Base-by-base conservation (phyloP, 768 basidiomycete species). In the Symmetrospora coprosmae region DNA sequence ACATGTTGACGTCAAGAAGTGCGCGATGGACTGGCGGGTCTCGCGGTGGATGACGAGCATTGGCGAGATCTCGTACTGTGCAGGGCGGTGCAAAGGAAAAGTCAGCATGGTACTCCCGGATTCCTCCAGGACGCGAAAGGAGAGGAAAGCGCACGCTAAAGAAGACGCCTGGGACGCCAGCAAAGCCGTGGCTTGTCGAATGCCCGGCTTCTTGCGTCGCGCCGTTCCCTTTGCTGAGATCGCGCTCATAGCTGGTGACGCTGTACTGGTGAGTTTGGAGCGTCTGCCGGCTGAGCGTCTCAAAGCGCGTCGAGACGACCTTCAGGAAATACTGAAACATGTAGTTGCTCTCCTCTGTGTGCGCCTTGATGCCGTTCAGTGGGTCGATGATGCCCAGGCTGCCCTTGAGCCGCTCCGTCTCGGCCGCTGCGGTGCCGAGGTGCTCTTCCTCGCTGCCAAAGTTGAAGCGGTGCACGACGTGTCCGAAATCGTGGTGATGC, bases 261-360 rank as follows among this genome's bases (percentile, higher is more conserved):
- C 88, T 91, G 73, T 94, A 97, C 73, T 99, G 92, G 69, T 92
- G 87, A 3, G 87, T 83, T 64, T 87, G 83, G 69, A 89, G 78
- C 80, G 87, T 66, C 66, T 83, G 79, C 30, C 82, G 85, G 62
- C 84, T 80, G 27, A 92, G 75, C n/a, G 83, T 85, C 64, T 81
- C 79, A 75, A 94, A 96, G 70, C 85, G 84, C 1, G 92, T 99
- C 6, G 89, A 88, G 38, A 99, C 94, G 43, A 99, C 92, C 74
- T 99, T 99, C 69, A 99, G 78, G 81, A 96, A 97, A 74, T 97
- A 92, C 71, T 97, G 89, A 80, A 89, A 94, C 88, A 94, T 90
- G 72, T 87, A 92, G 66, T 88, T 80, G 25, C 82, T 73, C 69
- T 85, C 85, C 65, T 73, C 75, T 0, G 88, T 89, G 58, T 78